phyloP scores from a whole-genome alignment of 768 basidiomycete species.

The Lepiota brunneoincarnata region DNA sequence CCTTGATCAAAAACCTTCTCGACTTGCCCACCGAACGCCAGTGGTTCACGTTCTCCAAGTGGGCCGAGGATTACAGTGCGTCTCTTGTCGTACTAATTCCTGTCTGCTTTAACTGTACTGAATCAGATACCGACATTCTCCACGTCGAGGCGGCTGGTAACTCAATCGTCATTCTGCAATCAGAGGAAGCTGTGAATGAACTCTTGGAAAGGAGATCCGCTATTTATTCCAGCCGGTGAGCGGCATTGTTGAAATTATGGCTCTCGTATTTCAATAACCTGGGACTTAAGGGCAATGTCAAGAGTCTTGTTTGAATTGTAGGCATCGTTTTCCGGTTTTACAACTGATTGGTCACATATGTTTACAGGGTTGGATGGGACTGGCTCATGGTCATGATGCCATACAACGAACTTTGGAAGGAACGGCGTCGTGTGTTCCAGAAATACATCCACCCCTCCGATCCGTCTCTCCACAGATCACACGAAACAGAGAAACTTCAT shows the following conservation, averaged over 20 bases:
- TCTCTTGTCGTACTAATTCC: background rate
- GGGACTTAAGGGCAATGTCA: background rate
- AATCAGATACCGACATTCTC: conserved; percentile 7
- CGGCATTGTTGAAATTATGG: conserved; percentile 18
- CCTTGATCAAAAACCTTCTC: conserved; percentile 41
- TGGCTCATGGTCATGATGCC: background rate
- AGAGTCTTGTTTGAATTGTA: conserved; percentile 7
- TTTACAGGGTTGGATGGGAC: background rate
- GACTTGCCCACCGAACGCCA: conserved; percentile 37
- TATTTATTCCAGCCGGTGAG: conserved; percentile 42
- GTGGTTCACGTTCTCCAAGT: conserved; percentile 39
- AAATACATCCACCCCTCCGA: background rate
- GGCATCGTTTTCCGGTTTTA: background rate
- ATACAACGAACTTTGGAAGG: background rate
- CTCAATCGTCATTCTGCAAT: conserved; percentile 29
- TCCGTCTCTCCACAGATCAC: background rate
- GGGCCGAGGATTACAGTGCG: conserved; percentile 39
- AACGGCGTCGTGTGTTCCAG: background rate
- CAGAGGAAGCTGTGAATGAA: conserved; percentile 28
- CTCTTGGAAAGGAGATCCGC: conserved; percentile 44
- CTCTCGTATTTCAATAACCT: conserved; percentile 9
- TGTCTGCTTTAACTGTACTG: background rate
- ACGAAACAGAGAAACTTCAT: background rate
- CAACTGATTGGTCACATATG: too few relatives aligned
- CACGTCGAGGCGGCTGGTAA: conserved; percentile 7